Evolutionary conservation across 352 stramenopile species (phyloP).

Genomic region (Paralagenidium karlingii): DNA sequence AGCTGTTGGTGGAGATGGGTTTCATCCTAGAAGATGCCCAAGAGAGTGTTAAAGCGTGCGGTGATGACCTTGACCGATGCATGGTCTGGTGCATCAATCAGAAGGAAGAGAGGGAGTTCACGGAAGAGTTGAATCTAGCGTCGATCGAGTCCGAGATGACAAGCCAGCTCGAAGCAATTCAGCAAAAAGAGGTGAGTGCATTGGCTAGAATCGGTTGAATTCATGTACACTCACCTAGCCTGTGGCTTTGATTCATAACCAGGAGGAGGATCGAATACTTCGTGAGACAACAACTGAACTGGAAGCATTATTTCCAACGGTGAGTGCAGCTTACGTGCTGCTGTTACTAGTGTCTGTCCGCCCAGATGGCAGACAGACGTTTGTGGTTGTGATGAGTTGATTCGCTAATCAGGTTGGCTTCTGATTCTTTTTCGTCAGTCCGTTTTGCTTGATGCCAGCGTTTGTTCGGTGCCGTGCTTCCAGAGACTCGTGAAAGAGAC

Average conservation of each 20-base stretch:
- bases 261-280: constrained; percentile 40
- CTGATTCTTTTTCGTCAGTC: neutral
- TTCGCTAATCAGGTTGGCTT: no score
- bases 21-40: constrained; percentile 50
- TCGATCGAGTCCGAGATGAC: constrained; percentile 68
- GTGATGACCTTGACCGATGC: constrained; percentile 47
- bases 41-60: constrained; percentile 36
- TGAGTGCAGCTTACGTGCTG: constrained; percentile 10
- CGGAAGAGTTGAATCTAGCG: constrained; percentile 48
- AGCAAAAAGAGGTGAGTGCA: neutral
- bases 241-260: constrained; percentile 32
- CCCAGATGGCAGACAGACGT: no score
- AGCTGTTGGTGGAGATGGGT: constrained; percentile 41
- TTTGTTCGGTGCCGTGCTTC: neutral
- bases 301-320: constrained; percentile 46
- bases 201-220: neutral
- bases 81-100: constrained; percentile 76
- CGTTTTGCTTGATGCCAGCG: neutral
- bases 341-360: neutral
- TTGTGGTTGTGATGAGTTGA: no score
- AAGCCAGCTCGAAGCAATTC: constrained; percentile 48
- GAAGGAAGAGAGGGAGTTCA: constrained; percentile 58
- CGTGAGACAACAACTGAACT: constrained; percentile 38
- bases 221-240: neutral
- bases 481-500: neutral